These are phyloP conservation scores for Trichoderma reesei DNA, from an alignment of 495 filamentous ascomycete genomes.

Conservation along the genomic window DNA sequence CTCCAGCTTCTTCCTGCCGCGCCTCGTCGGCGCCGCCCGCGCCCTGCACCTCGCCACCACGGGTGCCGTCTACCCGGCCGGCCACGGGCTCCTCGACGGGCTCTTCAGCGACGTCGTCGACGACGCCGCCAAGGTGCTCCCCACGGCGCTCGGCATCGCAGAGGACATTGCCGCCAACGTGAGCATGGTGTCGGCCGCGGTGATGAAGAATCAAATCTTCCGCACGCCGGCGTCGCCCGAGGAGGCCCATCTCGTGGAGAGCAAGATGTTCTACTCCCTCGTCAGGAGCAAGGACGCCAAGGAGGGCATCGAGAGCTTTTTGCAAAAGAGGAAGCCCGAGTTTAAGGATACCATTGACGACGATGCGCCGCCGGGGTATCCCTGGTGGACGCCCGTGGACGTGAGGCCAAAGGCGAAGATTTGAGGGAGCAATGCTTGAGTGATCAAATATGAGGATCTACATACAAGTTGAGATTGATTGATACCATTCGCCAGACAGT, in stretches of 20 bases:
- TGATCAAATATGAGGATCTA: not conserved
- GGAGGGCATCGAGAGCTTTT: conserved; percentile 37
- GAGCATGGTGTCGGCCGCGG: conserved; percentile 39
- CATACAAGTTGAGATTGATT: no score
- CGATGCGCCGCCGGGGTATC: conserved; percentile 33
- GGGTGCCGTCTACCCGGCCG: conserved; percentile 32
- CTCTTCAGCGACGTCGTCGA: conserved; percentile 48
- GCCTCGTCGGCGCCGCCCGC: conserved; percentile 46
- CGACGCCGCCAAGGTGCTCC: conserved; percentile 41
- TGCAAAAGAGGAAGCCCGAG: conserved; percentile 39
- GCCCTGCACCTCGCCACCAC: conserved; percentile 49
- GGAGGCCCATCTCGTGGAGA: conserved; percentile 50
- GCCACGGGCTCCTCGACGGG: conserved; percentile 33
- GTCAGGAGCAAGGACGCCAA: conserved; percentile 41
- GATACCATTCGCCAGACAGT: no score
- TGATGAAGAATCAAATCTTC: conserved; percentile 55
- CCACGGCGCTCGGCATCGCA: conserved; percentile 47
- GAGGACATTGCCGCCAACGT: conserved; percentile 50
- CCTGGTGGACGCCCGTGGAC: conserved; percentile 32
- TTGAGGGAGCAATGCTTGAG: conserved; percentile 9
- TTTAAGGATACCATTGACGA: conserved; percentile 44
- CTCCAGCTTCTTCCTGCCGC: conserved; percentile 53
- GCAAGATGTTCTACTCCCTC: conserved; percentile 44
- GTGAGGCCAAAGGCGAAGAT: conserved; percentile 16
- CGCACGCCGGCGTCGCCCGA: conserved; percentile 43